Evolutionary conservation across 495 filamentous ascomycete species (phyloP), one percentile per base, ranked within the genome.

Genomic region (Venustampulla echinocandica): DNA sequence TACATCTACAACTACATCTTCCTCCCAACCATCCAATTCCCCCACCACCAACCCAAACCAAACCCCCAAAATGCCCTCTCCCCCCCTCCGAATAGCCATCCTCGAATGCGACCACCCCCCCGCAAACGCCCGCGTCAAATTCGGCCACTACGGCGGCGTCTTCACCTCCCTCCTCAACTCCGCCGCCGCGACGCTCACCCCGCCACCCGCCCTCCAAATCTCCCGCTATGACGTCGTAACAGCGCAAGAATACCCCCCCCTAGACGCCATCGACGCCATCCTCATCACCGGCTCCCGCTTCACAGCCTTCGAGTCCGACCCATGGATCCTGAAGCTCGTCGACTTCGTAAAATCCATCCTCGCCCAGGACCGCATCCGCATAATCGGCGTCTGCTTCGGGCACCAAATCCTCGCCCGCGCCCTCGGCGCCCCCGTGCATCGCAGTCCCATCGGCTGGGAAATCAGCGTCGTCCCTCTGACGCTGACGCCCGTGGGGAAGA

Each of bases 361-460:
- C 32, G 59, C 64, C 35, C 69, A 61, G 44, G 51, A 54, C 21
- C 59, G 60, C 28, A 73, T 94, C 17, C 73, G 77, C 18, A 63
- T 93, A 17, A 69, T 95, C 15, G 89, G 87, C 11, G 75, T 92
- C 21, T 95, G 90, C 60, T 95, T 90, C 62, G 90, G 89, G 14
- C 90, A 95, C 60, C 88, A 96, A 65, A 90, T 95, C 41, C 69
- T 95, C 41, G 87, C 76, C 0, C 72, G 89, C 15, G 87, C 88
- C 1, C 57, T 94, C 47, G 85, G 79, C 1, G 71, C 64, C 23
- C 74, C 74, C 36, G 82, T 95, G 6, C 78, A 69, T n/a, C 64
- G 77, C 32, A 85, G 75, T 54, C 69, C 75, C 23, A 62, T 58
- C 4, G 87, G 85, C 6, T 96, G 90, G 90, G 90, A 96, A 61